Evolutionary conservation across 1,284 basidiomycete species (phyloP).

Genomic region (Moesziomyces sp.): DNA sequence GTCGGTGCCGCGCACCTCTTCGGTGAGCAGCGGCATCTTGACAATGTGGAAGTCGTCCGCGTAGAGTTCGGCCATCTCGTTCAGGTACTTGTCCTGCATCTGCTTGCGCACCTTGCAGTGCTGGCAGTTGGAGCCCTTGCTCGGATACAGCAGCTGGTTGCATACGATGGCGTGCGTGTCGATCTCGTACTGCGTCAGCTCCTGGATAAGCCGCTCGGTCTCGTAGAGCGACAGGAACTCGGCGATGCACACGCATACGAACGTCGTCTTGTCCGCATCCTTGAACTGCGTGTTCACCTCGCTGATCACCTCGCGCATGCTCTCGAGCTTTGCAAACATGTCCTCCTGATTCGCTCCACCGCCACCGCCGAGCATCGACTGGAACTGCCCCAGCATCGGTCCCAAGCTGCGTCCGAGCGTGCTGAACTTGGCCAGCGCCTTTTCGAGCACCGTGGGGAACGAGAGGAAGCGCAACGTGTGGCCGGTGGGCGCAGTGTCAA

Average conservation of each 20-base stretch:
- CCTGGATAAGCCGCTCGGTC: conserved; percentile 96
- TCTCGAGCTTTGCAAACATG: conserved; percentile 97
- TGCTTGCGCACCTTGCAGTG: conserved; percentile 92
- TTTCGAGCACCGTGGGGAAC: conserved; percentile 96
- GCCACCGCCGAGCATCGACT: conserved; percentile 86
- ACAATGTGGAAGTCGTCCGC: conserved; percentile 66
- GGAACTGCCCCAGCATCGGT: conserved; percentile 84
- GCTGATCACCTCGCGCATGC: conserved; percentile 95
- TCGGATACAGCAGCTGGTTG: conserved; percentile 95
- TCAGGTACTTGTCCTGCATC: conserved; percentile 82
- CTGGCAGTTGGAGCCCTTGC: conserved; percentile 89
- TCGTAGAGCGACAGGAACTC: conserved; percentile 98
- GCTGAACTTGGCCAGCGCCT: conserved; percentile 94
- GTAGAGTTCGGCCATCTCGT: conserved; percentile 66
- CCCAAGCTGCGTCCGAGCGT: conserved; percentile 91
- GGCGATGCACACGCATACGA: conserved; percentile 98
- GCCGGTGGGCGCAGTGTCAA: conserved; percentile 97
- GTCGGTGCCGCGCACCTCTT: conserved; percentile 94
- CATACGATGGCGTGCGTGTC: conserved; percentile 99
- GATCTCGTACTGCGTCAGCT: conserved; percentile 94
- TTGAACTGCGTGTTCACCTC: conserved; percentile 99
- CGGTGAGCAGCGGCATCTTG: conserved; percentile 89
- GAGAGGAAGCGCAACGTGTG: conserved; percentile 98
- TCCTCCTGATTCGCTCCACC: conserved; percentile 74
- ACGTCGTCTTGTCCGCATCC: conserved; percentile 94